These are phyloP conservation scores for Neopestalotiopsis rosae DNA, from an alignment of 2,329 filamentous ascomycete genomes.

Conservation along the genomic window DNA sequence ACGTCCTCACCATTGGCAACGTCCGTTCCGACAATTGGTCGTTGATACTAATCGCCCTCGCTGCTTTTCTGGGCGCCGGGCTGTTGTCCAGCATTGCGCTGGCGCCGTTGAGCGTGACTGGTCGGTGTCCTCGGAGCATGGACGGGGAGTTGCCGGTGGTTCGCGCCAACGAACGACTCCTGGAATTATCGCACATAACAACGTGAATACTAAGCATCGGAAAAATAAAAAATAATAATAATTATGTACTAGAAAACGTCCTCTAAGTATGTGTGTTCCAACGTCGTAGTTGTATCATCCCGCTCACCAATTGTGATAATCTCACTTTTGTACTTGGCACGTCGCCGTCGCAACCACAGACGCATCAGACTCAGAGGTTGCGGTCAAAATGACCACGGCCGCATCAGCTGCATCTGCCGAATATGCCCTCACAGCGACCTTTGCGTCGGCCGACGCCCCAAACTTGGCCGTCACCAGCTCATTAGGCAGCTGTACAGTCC, in stretches of 20 bases:
- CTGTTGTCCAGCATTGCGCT: neutral
- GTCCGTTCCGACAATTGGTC: slow-evolving; percentile 13
- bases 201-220: neutral
- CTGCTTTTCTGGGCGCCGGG: neutral
- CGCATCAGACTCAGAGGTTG: slow-evolving; percentile 50
- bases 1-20: slow-evolving; percentile 11
- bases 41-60: slow-evolving; percentile 10
- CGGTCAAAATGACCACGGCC: slow-evolving; percentile 48
- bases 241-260: neutral
- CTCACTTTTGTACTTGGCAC: slow-evolving; percentile 38
- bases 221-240: neutral
- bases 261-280: neutral
- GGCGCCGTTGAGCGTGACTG: neutral
- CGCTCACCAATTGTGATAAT: too few species aligned
- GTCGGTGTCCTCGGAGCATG: neutral
- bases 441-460: slow-evolving; percentile 42
- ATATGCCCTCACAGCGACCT: slow-evolving; percentile 47
- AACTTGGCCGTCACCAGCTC: slow-evolving; percentile 46
- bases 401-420: slow-evolving; percentile 34
- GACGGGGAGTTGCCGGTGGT: neutral
- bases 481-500: slow-evolving; percentile 49
- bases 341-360: slow-evolving; percentile 33
- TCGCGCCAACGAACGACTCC: neutral
- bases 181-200: neutral
- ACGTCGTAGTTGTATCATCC: neutral